Conservation (phyloP, 371 early-diverging fungal species). For the Mortierella polycephala region DNA sequence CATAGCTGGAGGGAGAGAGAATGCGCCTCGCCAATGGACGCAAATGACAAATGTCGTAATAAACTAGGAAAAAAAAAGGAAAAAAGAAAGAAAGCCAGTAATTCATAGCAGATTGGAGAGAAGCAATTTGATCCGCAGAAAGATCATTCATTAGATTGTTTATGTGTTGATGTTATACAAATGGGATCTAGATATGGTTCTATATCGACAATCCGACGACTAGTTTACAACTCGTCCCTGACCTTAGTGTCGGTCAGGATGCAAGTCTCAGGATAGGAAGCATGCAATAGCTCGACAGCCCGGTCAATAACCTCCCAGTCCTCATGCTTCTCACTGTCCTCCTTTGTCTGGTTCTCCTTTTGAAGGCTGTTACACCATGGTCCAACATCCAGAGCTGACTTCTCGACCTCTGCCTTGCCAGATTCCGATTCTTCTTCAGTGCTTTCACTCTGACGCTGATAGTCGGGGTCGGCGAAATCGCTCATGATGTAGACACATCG, state of each 20-base stretch:
- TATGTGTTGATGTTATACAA: no score
- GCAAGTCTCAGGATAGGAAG: conserved; percentile 41
- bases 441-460: conserved; percentile 21
- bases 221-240: conserved; percentile 37
- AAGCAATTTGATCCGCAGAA: no score
- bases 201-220: not conserved
- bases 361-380: conserved; percentile 51
- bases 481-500: conserved; percentile 53
- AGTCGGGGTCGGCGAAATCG: conserved; percentile 57
- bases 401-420: conserved; percentile 1
- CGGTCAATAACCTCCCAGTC: conserved; percentile 33
- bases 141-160: no score
- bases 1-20: conserved; percentile 69
- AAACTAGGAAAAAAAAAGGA: no score
- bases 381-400: conserved; percentile 23
- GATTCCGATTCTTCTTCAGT: not conserved
- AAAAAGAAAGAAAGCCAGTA: conserved; percentile 10
- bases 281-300: conserved; percentile 31
- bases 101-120: no score
- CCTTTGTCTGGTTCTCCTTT: conserved; percentile 1
- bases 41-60: conserved; percentile 14
- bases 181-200: no score
- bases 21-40: conserved; percentile 57
- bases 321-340: conserved; percentile 8
- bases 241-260: conserved; percentile 1